These are phyloP conservation scores for Sporothrix pallida DNA, from an alignment of 2,329 filamentous ascomycete species.

Conservation along the genomic window DNA sequence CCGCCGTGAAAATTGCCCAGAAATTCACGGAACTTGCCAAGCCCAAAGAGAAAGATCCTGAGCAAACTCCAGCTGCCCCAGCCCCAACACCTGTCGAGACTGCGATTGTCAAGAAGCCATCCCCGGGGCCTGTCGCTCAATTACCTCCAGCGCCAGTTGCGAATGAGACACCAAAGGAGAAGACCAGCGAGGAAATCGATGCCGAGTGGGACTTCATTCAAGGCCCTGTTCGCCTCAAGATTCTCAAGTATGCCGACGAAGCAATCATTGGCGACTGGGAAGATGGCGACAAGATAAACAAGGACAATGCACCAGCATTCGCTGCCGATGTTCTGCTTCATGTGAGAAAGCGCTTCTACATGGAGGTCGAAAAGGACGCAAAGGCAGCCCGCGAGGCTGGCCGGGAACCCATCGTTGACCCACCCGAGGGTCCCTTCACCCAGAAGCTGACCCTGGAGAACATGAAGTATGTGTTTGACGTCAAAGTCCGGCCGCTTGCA, in stretches of 20 bases:
- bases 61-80: no score
- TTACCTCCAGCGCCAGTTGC: no score
- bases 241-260: constrained; percentile 72
- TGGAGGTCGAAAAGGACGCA: constrained; percentile 61
- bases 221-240: constrained; percentile 67
- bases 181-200: constrained; percentile 61
- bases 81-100: no score
- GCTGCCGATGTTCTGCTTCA: constrained; percentile 73
- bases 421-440: constrained; percentile 59
- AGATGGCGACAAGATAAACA: constrained; percentile 66
- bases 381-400: constrained; percentile 55
- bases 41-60: not conserved
- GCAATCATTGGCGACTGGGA: constrained; percentile 70
- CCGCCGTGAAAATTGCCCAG: no score
- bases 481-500: constrained; percentile 73
- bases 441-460: constrained; percentile 76
- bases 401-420: constrained; percentile 53
- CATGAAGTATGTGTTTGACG: constrained; percentile 85
- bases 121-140: no score
- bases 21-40: no score
- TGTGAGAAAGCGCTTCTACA: constrained; percentile 70
- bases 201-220: constrained; percentile 76
- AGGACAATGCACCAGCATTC: constrained; percentile 69
- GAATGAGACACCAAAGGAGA: constrained; percentile 32
- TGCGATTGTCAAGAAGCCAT: no score